Percentiles rank a stretch among this genome's conserved stretches.
These are phyloP conservation scores for Neurospora discreta DNA, from an alignment of 495 filamentous ascomycete genomes.

Conservation along the genomic window DNA sequence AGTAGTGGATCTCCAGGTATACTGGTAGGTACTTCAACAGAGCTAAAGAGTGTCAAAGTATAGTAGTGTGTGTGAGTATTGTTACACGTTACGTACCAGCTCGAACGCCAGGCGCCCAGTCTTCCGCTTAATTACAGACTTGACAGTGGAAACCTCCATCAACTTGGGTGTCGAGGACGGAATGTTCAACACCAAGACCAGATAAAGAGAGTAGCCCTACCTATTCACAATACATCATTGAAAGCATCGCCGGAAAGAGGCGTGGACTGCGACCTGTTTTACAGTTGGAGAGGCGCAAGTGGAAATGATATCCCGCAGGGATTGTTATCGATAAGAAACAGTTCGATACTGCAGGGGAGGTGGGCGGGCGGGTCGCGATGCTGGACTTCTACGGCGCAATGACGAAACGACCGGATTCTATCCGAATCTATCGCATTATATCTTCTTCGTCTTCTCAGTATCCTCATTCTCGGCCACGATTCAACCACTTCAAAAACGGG, in stretches of 20 bases:
- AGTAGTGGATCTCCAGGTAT: not conserved
- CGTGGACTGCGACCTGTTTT: not conserved
- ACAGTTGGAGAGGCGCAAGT: not conserved
- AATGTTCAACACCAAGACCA: not conserved
- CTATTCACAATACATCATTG: not conserved
- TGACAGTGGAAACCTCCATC: not conserved
- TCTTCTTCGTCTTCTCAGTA: not conserved
- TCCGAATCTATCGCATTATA: not conserved
- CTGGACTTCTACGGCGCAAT: not conserved
- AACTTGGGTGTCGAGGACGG: not conserved
- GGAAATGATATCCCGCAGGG: not conserved
- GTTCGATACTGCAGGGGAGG: not conserved
- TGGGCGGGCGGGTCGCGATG: not conserved
- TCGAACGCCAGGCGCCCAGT: not conserved
- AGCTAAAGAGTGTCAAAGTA: not conserved
- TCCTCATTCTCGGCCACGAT: not conserved
- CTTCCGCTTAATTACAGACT: not conserved
- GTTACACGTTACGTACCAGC: not conserved
- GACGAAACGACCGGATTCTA: not conserved
- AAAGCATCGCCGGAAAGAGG: not conserved
- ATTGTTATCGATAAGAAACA: slow-evolving; percentile 2
- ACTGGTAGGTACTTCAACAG: not conserved
- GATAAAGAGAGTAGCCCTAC: not conserved
- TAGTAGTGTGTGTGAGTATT: not conserved
- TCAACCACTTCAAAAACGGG: not conserved